Conservation (phyloP, 139 green algal species). For the Desmodesmus armatus region DNA sequence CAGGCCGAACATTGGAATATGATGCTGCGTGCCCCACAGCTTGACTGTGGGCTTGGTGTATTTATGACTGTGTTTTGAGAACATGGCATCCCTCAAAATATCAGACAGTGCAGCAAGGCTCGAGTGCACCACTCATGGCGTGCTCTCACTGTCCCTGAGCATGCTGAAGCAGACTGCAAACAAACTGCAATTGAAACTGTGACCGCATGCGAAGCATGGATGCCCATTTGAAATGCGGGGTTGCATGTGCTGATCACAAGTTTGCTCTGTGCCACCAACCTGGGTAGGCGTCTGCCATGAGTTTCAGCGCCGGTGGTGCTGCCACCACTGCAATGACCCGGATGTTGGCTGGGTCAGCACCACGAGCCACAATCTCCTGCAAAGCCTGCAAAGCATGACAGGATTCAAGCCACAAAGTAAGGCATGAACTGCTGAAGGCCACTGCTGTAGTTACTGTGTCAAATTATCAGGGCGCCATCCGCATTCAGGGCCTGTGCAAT, state of each 20-base stretch:
- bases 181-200: no score
- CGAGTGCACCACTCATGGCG: no score
- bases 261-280: conserved; percentile 40
- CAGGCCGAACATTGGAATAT: neutral
- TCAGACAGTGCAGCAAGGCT: no score
- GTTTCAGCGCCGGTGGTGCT: conserved; percentile 83
- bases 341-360: conserved; percentile 82
- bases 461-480: no score
- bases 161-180: no score
- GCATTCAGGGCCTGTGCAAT: no score
- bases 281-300: conserved; percentile 82
- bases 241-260: neutral
- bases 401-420: neutral
- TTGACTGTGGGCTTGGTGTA: neutral
- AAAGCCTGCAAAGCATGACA: conserved; percentile 73
- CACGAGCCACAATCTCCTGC: conserved; percentile 79
- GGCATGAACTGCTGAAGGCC: neutral
- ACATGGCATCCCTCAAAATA: neutral
- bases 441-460: no score
- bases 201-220: no score
- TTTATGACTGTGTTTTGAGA: neutral
- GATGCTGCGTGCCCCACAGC: no score
- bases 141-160: no score
- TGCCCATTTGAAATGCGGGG: no score
- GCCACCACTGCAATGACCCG: conserved; percentile 81